Evolutionary conservation across 2,329 filamentous ascomycete genomes (phyloP).

Genomic region (Madurella fahalii): DNA sequence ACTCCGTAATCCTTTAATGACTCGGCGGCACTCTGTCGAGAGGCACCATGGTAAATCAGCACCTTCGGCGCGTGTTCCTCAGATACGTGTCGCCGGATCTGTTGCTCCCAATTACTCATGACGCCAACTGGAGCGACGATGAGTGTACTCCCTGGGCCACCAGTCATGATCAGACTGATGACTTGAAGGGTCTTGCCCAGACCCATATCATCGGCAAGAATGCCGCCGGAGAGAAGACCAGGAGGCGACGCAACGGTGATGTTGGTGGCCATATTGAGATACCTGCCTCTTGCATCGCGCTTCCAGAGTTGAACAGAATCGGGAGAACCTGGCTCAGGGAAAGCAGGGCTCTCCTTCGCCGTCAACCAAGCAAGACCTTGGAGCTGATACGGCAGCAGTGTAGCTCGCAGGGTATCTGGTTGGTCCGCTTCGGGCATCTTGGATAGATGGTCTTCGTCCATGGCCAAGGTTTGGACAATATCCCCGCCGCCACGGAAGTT

Average conservation of each 20-base stretch:
- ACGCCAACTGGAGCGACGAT: conserved; percentile 80
- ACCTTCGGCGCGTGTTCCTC: conserved; percentile 60
- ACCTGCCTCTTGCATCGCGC: conserved; percentile 42
- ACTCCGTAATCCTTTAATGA: conserved; percentile 67
- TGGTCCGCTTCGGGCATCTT: conserved; percentile 69
- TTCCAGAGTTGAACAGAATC: conserved; percentile 78
- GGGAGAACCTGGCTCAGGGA: conserved; percentile 55
- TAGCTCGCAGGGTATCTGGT: conserved; percentile 60
- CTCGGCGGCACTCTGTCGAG: conserved; percentile 48
- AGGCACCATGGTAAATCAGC: conserved; percentile 68
- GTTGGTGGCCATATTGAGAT: conserved; percentile 67
- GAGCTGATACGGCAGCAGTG: conserved; percentile 74
- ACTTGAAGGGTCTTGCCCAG: conserved; percentile 84
- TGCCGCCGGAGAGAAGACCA: conserved; percentile 69
- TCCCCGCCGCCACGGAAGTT: conserved; percentile 62
- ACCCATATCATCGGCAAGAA: conserved; percentile 90
- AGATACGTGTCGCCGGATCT: conserved; percentile 69
- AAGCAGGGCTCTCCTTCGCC: conserved; percentile 65
- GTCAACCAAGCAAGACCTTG: conserved; percentile 81
- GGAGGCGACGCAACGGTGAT: conserved; percentile 58
- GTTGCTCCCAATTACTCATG: conserved; percentile 86
- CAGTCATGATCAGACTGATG: conserved; percentile 69
- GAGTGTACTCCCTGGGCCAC: conserved; percentile 59
- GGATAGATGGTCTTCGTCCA: conserved; percentile 65
- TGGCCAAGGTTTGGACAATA: conserved; percentile 65